Evolutionary conservation across 805 yeast species (phyloP).

Genomic region (Kuraishia hungarica): DNA sequence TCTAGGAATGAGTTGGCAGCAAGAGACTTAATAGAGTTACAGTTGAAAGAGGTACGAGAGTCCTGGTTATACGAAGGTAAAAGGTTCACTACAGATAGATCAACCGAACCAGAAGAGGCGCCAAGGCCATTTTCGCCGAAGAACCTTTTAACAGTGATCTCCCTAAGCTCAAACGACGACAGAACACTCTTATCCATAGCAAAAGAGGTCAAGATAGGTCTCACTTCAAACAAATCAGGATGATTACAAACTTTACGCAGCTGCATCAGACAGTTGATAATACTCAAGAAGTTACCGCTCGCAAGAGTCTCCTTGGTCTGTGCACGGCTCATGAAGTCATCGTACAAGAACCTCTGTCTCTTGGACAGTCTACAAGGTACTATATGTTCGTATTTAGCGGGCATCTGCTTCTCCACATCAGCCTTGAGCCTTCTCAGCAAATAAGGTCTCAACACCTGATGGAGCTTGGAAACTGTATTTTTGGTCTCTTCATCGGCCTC

Average conservation of each 20-base stretch:
- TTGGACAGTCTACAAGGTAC: conserved; percentile 88
- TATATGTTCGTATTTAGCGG: conserved; percentile 93
- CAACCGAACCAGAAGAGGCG: conserved; percentile 22
- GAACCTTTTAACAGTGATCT: conserved; percentile 27
- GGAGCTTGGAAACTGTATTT: conserved; percentile 79
- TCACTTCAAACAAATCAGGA: conserved; percentile 91
- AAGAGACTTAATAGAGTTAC: conserved; percentile 32
- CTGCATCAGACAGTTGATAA: conserved; percentile 96
- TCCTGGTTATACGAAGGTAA: conserved; percentile 39
- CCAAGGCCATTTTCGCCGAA: conserved; percentile 14
- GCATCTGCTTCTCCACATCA: conserved; percentile 99
- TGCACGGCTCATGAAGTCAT: conserved; percentile 95
- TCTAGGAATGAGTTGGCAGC: conserved; percentile 39
- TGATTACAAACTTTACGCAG: conserved; percentile 93
- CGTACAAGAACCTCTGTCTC: conserved; percentile 85
- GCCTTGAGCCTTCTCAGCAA: conserved; percentile 83
- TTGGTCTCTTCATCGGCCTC: conserved; percentile 69
- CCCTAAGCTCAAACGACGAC: conserved; percentile 34
- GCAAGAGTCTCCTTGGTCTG: conserved; percentile 90
- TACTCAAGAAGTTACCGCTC: conserved; percentile 89
- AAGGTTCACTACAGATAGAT: conserved; percentile 54
- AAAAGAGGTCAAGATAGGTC: conserved; percentile 90
- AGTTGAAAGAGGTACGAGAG: conserved; percentile 32
- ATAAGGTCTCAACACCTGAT: conserved; percentile 90
- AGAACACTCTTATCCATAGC: conserved; percentile 62